Evolutionary conservation across 2,329 filamentous ascomycete genomes (phyloP), one percentile per base, ranked within the genome.

Genomic region (Rhytidhysteron rufulum): DNA sequence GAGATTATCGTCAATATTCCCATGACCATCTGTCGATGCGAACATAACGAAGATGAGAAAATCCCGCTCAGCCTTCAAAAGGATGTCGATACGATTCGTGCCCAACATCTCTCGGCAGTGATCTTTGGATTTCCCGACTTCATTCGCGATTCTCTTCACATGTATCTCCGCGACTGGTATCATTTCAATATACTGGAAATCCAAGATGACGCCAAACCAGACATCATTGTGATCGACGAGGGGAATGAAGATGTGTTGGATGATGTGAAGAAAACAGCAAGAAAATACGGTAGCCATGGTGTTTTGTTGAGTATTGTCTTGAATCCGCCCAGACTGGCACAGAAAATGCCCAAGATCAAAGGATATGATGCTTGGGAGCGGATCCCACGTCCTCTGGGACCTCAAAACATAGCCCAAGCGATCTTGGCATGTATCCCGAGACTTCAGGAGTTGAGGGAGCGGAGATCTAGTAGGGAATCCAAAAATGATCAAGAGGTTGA

Each of bases 191-290:
- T 50, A 1, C 35, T 51, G 9, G n/a, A 41, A 6, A 27, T 21
- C n/a, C 21, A 27, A 5, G 36, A 40, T 2, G 22, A 44, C 17
- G 19, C 35, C 4, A 20, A 39, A 2, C 47, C 47, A 3, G 39
- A 48, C 21, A 40, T 51, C 21, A 40, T 50, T 3, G 21, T 51
- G 1, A 34, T 50, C 9, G 48, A 49, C 15, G 45, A 50, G 25
- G 45, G 48, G 1, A 45, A 47, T n/a, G 31, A 42, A 15, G 34
- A 41, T 5, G 27, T 41, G 4, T 3, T 22, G 13, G 32, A 44
- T 5, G 37, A 19, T 16, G 41, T 48, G 6, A 19, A 41, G 7
- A 24, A 33, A 11, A 42, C 43, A 2, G 40, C 48, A 4, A 25
- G 24, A 2, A 4, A 2, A n/a, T 47, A 50, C 19, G 48, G 45